Percentiles rank a stretch among this genome's conserved stretches.
phyloP scores from a whole-genome alignment of 164 flowering plant species.

The Macadamia integrifolia region DNA sequence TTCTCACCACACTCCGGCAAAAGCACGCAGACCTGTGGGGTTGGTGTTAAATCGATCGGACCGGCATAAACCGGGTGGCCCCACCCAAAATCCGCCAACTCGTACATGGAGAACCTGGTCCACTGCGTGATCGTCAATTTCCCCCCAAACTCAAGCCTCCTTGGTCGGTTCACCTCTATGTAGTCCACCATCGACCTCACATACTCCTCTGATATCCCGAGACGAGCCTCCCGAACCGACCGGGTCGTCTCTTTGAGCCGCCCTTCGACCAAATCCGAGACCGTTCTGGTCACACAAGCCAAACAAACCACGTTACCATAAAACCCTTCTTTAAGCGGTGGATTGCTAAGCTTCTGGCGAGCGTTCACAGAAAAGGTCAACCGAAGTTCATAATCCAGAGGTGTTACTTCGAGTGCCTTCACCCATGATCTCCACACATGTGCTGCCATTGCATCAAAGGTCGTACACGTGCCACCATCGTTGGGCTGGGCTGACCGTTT shows the following conservation, averaged over 20 bases:
- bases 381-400: constrained; percentile 47
- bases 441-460: constrained; percentile 84
- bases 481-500: constrained; percentile 36
- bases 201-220: constrained; percentile 54
- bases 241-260: constrained; percentile 27
- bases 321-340: constrained; percentile 54
- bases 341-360: constrained; percentile 44
- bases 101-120: constrained; percentile 77
- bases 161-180: constrained; percentile 56
- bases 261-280: constrained; percentile 35
- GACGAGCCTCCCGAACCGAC: constrained; percentile 49
- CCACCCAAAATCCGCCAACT: constrained; percentile 83
- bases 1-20: constrained; percentile 52
- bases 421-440: constrained; percentile 89
- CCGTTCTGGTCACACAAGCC: constrained; percentile 63
- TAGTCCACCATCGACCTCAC: constrained; percentile 67
- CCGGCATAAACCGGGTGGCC: constrained; percentile 75
- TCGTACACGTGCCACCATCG: constrained; percentile 28
- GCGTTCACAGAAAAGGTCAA: constrained; percentile 71
- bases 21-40: constrained; percentile 79
- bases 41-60: constrained; percentile 73
- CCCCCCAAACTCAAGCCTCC: constrained; percentile 69
- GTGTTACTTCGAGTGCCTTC: constrained; percentile 61
- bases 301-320: constrained; percentile 74
- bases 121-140: constrained; percentile 84